phyloP scores from a whole-genome alignment of 306 rosid species.

The Cucurbita argyrosperma region DNA sequence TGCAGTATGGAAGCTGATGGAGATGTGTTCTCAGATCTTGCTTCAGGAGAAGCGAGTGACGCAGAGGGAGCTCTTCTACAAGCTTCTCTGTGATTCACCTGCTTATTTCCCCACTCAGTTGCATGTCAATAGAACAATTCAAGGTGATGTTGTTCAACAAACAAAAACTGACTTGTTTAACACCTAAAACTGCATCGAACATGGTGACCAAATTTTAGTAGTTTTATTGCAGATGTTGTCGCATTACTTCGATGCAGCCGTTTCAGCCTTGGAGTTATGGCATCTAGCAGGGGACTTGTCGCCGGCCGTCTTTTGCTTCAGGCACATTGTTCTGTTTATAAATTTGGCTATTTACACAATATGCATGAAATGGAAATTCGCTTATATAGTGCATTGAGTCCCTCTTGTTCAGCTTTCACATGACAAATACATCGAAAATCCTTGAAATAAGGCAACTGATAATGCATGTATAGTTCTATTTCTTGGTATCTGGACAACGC shows the following conservation, averaged over 20 bases:
- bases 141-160: slow-evolving; percentile 32
- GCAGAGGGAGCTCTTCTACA: slow-evolving; percentile 85
- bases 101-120: slow-evolving; percentile 57
- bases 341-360: not conserved
- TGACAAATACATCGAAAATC: not conserved
- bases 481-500: not conserved
- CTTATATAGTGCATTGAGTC: not conserved
- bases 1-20: slow-evolving; percentile 89
- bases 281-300: slow-evolving; percentile 75
- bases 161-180: not conserved
- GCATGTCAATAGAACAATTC: slow-evolving; percentile 68
- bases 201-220: not conserved
- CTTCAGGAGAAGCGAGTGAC: slow-evolving; percentile 67
- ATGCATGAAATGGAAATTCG: not conserved
- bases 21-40: slow-evolving; percentile 60
- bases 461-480: not conserved
- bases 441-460: not conserved
- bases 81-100: slow-evolving; percentile 60
- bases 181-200: not conserved
- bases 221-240: slow-evolving; percentile 46
- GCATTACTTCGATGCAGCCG: slow-evolving; percentile 86
- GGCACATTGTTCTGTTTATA: slow-evolving; percentile 14
- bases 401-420: not conserved
- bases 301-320: slow-evolving; percentile 65
- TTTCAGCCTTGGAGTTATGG: slow-evolving; percentile 89